These are phyloP conservation scores for Tarenaya hassleriana DNA, from an alignment of 345 rosid genomes.

Conservation along the genomic window DNA sequence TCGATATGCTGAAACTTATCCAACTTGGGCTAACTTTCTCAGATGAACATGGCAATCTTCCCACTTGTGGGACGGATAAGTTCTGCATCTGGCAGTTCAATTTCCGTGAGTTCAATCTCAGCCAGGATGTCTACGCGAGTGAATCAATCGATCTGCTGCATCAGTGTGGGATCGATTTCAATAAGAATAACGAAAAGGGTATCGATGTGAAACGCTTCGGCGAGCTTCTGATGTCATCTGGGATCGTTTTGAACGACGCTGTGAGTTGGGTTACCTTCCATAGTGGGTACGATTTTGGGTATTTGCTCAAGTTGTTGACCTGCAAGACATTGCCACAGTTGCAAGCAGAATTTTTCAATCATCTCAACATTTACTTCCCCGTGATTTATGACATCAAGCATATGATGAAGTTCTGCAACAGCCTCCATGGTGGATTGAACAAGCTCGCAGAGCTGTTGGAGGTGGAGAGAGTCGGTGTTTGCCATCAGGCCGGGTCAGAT, in stretches of 20 bases:
- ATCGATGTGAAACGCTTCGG: conserved; percentile 45
- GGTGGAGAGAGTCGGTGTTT: conserved; percentile 60
- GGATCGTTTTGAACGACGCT: conserved; percentile 59
- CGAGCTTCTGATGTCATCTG: conserved; percentile 68
- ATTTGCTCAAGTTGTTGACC: conserved; percentile 63
- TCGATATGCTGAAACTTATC: conserved; percentile 63
- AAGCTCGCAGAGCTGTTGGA: conserved; percentile 62
- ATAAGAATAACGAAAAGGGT: conserved; percentile 46
- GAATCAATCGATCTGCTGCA: conserved; percentile 63
- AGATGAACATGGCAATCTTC: conserved; percentile 59
- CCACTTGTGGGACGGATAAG: conserved; percentile 53
- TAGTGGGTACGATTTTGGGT: conserved; percentile 74
- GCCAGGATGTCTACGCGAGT: conserved; percentile 45
- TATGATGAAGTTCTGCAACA: conserved; percentile 61
- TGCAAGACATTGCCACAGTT: conserved; percentile 50
- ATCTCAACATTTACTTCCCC: conserved; percentile 54
- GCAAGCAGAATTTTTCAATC: conserved; percentile 40
- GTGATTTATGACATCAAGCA: conserved; percentile 60
- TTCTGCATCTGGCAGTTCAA: conserved; percentile 74
- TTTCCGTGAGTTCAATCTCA: conserved; percentile 53
- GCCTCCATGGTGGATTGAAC: conserved; percentile 76
- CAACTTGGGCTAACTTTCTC: conserved; percentile 71
- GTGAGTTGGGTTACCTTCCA: conserved; percentile 81
- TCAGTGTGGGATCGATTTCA: conserved; percentile 61
- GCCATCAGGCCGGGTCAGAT: conserved; percentile 85